Evolutionary conservation across 345 rosid species (phyloP), one percentile per base, ranked within the genome.

Genomic region (Microthlaspi erraticum): DNA sequence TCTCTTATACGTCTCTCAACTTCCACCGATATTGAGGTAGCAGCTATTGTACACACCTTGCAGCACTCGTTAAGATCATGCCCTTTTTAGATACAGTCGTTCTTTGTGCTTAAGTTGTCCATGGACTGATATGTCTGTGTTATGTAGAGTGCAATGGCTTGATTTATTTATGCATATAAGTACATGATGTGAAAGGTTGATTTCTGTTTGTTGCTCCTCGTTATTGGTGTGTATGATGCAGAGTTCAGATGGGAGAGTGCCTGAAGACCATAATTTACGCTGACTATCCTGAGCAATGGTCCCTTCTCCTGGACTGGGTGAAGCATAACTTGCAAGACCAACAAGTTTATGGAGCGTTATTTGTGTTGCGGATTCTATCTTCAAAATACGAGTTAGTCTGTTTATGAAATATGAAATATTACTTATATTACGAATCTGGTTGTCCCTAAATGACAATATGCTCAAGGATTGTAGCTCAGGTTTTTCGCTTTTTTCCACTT

Each of bases 211-310:
- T 34, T 68, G 23, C 43, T 66, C 57, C 66, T 42, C 7, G 36
- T 60, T 53, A 11, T 49, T 61, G 72, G 31, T 68, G 49, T 66
- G 42, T 48, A n/a, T 76, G 67, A 49, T 61, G 59, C 82, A 95
- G 99, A 82, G 94, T 85, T 20, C 99, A 95, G 76, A 73, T 95
- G 85, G 99, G 99, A 16, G 99, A 95, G 83, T 92, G 99, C 78
- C 85, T 95, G 33, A 95, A 95, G 83, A 92, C 99, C 10, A 84
- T 95, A 39, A 85, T 95, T 58, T 94, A 90, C 56, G 86, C 92
- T 38, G 99, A 95, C 83, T 95, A 95, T 73, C 99, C 99, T 0
- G 99, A 95, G 81, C 99, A 92, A 83, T 95, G 99, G 99, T 85
- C 98, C 0, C 86, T 64, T 48, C 93, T 95, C 54, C 83, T 95